Base-by-base conservation (phyloP, 2,329 filamentous ascomycete genomes). In the Elsinoe perseae region DNA sequence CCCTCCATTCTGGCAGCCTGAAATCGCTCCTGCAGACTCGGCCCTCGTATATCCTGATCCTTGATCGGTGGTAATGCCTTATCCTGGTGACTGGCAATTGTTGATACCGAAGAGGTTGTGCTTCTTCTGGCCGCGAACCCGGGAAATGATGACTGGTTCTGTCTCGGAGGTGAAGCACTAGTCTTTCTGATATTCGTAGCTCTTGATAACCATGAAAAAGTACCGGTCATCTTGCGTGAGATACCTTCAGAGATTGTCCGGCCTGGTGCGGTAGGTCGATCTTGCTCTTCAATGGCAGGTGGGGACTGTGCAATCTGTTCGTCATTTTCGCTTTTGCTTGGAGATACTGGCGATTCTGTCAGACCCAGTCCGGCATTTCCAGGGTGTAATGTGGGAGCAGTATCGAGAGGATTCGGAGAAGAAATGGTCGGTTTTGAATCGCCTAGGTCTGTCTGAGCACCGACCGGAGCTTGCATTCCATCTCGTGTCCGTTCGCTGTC, bases 191-290 rank as follows among this genome's bases (percentile, higher is more conserved):
- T 81, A 67, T 78, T 80, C 32, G 78, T 77, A 9, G 71, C 70
- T 25, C 89, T 78, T 28, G 88, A 89, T 36, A 95, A 79, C 84
- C 88, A 92, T 36, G 88, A 82, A 64, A 95, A 95, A n/a, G 87
- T 89, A 63, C 88, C 89, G 7, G 88, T 91, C 56, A 95, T 80
- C 69, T 93, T 95, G 66, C 89, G 78, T 14, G 66, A 56, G 36
- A 56, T 42, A 30, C 53, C 53, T 30, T 56, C 53, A n/a, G 53
- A 56, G 25, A 56, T 56, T 36, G 53, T 56, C 16, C 53, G 53
- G 36, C 23, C 25, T 16, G 50, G 50, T 18, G 27, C 53, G 12
- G 18, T 12, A 36, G 53, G 53, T 44, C 53, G 53, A 27, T 56
- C 53, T 23, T 40, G 18, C 25, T 56, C 53, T 48, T 56, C 53